Base-by-base conservation (phyloP, 805 yeast species). In the Kuraishia borneana region DNA sequence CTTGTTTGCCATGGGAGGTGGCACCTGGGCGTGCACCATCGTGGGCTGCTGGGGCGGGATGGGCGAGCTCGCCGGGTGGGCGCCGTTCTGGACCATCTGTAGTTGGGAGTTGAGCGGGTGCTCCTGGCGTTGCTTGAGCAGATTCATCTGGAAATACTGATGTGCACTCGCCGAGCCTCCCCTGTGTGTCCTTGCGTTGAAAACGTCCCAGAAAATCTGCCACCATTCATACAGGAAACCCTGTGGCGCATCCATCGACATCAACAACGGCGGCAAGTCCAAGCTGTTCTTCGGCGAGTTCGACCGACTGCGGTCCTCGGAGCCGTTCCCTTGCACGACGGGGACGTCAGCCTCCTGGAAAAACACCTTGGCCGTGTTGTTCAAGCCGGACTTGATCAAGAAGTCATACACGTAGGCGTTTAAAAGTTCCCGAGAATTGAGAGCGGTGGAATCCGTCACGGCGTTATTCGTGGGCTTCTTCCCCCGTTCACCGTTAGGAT, bases 181-280 rank as follows among this genome's bases (percentile, higher is more conserved):
- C 38, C 76, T 62, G 41, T 71, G 75, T 28, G 83, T 75, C 45
- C 85, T 68, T 3, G 94, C 94, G 48, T 82, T 82, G 56, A 80
- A 83, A 20, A 85, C 77, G 51, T 87, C 96, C 96, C 96, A 88
- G 52, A 87, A 88, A 13, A 88, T 76, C 61, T 76, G 85, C 96
- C 96, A 87, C 96, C 96, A 87, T 53, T 88, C 96, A 47, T 73
- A 78, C 18, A 87, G 58, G 48, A 84, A 87, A 5, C 95, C 92
- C 45, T 79, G 83, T 1, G 94, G 92, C 2, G 94, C 80, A 48
- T 85, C 92, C 68, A 82, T 71, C 8, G 75, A 61, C 48, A 77
- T 65, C 17, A 61, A 58, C 23, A 73, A 50, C 12, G 61, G 60
- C 1, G 80, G 74, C 6, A 74, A 50, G 33, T 65, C 70, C 36